Percentiles rank a stretch among this genome's conserved stretches.
Conservation (phyloP, 2,329 filamentous ascomycete species). For the Colletotrichum cuscutae region DNA sequence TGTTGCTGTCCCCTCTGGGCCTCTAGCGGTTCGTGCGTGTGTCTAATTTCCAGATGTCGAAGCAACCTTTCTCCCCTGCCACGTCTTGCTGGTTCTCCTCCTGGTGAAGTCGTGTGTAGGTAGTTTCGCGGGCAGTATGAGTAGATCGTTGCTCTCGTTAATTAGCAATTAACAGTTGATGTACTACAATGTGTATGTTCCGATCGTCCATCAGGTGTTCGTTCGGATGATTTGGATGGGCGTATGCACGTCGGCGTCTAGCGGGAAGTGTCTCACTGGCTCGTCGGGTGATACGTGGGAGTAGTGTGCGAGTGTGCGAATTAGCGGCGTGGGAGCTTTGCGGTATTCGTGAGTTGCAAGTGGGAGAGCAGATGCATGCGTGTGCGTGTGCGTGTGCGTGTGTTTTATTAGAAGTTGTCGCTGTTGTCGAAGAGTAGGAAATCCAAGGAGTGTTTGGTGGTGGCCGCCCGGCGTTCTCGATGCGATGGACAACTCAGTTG, state of each 20-base stretch:
- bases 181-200: constrained; percentile 10
- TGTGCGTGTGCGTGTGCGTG: background rate
- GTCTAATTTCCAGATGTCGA: background rate
- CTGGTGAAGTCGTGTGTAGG: background rate
- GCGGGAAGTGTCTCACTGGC: constrained; percentile 6
- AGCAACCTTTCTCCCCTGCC: background rate
- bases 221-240: constrained; percentile 4
- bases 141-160: constrained; percentile 16
- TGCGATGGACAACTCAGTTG: constrained; percentile 11
- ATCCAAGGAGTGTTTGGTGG: constrained; percentile 21
- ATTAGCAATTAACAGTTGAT: constrained; percentile 26
- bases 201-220: constrained; percentile 19
- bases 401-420: constrained; percentile 5
- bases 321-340: constrained; percentile 10
- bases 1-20: background rate
- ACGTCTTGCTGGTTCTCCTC: background rate
- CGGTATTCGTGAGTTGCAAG: constrained; percentile 4
- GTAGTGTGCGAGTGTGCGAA: background rate
- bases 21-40: background rate
- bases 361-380: background rate
- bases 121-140: background rate
- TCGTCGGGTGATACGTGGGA: constrained; percentile 12
- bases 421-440: constrained; percentile 22
- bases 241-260: constrained; percentile 5
- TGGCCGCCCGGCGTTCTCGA: constrained; percentile 18